phyloP scores from a whole-genome alignment of 495 filamentous ascomycete species.

The Haplographium delicatum region DNA sequence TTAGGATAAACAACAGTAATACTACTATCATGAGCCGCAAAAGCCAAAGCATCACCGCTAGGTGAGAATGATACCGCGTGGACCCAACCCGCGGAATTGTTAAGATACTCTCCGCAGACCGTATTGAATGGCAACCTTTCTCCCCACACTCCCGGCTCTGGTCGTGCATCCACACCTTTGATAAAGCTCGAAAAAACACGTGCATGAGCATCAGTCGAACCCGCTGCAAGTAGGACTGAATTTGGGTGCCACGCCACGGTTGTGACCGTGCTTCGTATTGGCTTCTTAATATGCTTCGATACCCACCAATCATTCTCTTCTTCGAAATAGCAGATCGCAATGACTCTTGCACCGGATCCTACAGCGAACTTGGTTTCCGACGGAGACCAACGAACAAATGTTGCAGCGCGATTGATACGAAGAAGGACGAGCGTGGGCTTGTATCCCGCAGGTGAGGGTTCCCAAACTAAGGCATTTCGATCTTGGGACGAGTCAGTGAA shows the following conservation, averaged over 20 bases:
- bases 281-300: constrained; percentile 97
- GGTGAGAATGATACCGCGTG: constrained; percentile 89
- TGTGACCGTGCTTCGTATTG: constrained; percentile 92
- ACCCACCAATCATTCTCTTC: constrained; percentile 99
- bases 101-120: constrained; percentile 92
- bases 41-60: constrained; percentile 84
- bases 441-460: constrained; percentile 83
- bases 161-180: constrained; percentile 85
- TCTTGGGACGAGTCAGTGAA: constrained; percentile 52
- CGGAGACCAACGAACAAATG: constrained; percentile 95
- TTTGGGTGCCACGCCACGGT: constrained; percentile 95
- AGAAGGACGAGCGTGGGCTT: constrained; percentile 96
- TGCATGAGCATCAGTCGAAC: constrained; percentile 95
- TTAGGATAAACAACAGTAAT: constrained; percentile 94
- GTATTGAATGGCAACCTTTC: constrained; percentile 96
- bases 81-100: constrained; percentile 94
- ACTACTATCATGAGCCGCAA: constrained; percentile 89
- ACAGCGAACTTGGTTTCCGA: constrained; percentile 97
- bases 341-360: constrained; percentile 89
- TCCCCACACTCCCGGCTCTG: constrained; percentile 87
- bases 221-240: constrained; percentile 87
- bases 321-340: constrained; percentile 98
- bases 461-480: constrained; percentile 97
- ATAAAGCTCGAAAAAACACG: constrained; percentile 93
- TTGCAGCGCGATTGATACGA: constrained; percentile 94